Evolutionary conservation across 768 basidiomycete genomes (phyloP).

Genomic region (Ramaria sp.): DNA sequence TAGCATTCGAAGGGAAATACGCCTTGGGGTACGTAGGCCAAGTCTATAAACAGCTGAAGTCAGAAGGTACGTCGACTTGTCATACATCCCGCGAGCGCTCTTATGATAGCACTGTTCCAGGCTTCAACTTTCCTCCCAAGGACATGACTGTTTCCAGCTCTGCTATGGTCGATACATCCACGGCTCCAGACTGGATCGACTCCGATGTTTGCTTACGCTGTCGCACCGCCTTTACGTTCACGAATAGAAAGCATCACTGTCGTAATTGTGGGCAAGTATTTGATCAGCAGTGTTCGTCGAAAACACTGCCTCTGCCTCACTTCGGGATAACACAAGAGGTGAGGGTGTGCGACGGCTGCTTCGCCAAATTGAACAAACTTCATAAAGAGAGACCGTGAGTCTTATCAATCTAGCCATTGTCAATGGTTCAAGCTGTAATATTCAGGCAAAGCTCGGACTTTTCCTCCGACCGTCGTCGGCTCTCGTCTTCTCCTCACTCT

Average conservation of each 20-base stretch:
- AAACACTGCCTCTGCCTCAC: conserved; percentile 75
- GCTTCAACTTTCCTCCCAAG: conserved; percentile 78
- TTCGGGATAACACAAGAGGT: conserved; percentile 91
- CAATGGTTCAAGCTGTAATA: background rate
- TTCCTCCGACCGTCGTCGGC: conserved; percentile 39
- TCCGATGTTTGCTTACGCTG: conserved; percentile 92
- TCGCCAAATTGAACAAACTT: conserved; percentile 55
- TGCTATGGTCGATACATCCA: conserved; percentile 84
- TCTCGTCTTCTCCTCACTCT: conserved; percentile 40
- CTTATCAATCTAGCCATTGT: background rate
- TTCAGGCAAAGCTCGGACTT: conserved; percentile 15
- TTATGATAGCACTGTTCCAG: conserved; percentile 24
- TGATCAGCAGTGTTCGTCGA: conserved; percentile 86
- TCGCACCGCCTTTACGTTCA: conserved; percentile 82
- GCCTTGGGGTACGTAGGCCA: conserved; percentile 64
- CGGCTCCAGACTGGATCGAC: conserved; percentile 95
- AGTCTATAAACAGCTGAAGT: conserved; percentile 65
- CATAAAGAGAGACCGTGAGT: conserved; percentile 39
- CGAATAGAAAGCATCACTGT: conserved; percentile 97
- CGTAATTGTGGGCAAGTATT: conserved; percentile 97
- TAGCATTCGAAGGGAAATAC: conserved; percentile 77
- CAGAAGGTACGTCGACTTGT: conserved; percentile 47
- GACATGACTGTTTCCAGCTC: conserved; percentile 58
- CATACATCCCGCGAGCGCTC: background rate
- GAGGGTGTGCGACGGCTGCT: conserved; percentile 86